Evolutionary conservation across 2,329 filamentous ascomycete species (phyloP).

Genomic region (Fusarium drepaniforme): DNA sequence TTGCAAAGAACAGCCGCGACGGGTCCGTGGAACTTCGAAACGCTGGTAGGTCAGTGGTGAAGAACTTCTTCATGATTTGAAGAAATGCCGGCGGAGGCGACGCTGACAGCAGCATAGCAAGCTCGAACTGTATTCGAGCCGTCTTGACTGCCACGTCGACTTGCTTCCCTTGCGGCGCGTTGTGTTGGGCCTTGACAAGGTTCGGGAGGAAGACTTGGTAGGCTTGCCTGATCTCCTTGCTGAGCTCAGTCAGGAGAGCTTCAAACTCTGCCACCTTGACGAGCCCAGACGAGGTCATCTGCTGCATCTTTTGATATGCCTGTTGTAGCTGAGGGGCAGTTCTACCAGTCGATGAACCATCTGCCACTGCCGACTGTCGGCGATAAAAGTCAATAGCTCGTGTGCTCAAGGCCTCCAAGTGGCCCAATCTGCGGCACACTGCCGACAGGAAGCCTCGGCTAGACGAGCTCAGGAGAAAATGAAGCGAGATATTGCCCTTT

Average conservation of each 20-base stretch:
- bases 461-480: slow-evolving; percentile 78
- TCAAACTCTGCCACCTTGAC: slow-evolving; percentile 73
- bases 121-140: slow-evolving; percentile 63
- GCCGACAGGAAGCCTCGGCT: slow-evolving; percentile 80
- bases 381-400: slow-evolving; percentile 66
- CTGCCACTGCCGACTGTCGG: slow-evolving; percentile 55
- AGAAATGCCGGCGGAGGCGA: slow-evolving; percentile 62
- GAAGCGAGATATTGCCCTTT: slow-evolving; percentile 69
- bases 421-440: slow-evolving; percentile 72
- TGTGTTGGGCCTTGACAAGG: slow-evolving; percentile 60
- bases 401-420: slow-evolving; percentile 64
- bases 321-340: slow-evolving; percentile 65
- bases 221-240: slow-evolving; percentile 61
- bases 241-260: slow-evolving; percentile 65
- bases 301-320: slow-evolving; percentile 67
- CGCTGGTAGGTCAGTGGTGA: slow-evolving; percentile 68
- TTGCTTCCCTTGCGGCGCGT: slow-evolving; percentile 58
- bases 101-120: slow-evolving; percentile 63
- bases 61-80: slow-evolving; percentile 73
- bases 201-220: slow-evolving; percentile 61
- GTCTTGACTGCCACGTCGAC: slow-evolving; percentile 59
- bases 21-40: slow-evolving; percentile 73
- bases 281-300: slow-evolving; percentile 62
- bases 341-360: slow-evolving; percentile 53
- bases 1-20: slow-evolving; percentile 77